Evolutionary conservation across 257 asterid genomes (phyloP), one percentile per base, ranked within the genome.

Genomic region (Capsicum baccatum): DNA sequence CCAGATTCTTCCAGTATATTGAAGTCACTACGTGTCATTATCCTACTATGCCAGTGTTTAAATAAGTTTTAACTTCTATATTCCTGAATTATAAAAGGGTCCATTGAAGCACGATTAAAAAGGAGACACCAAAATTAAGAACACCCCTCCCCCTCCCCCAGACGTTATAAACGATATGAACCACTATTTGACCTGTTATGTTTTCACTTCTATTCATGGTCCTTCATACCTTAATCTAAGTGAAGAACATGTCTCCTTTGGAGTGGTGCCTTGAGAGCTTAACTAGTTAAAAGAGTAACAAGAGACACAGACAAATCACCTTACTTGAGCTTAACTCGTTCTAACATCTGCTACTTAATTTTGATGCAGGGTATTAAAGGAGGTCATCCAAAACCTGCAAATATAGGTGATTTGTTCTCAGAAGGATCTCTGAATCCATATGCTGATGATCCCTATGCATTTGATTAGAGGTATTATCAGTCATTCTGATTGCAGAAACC

Each of bases 391-490:
- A 89, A 90, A 58, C 92, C 95, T 84, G 90, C 98, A 84, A 93
- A 93, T 88, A 92, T 97, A 52, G 97, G 97, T 17, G 98, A 95
- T 91, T 86, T 97, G 91, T 97, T 97, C 89, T 88, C 97, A 9
- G 99, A 97, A 91, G 99, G 98, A 86, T 95, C 98, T 60, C 85
- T 97, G 91, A 94, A 97, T 88, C 99, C 99, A 62, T 97, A 97
- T 85, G 95, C 90, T 79, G 98, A 97, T 88, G 98, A 97, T 87
- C 99, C 99, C 60, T 97, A 93, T 88, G 97, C 98, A 73, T 97
- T 97, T 89, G 96, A 90, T 83, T 95, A 92, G 92, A 92, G 98
- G 98, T 97, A 91, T 73, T 79, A 52, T 54, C 19, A 50, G 15
- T 52, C 8, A 19, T 73, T 71, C 80, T 48, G 17, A 73, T 73